Evolutionary conservation across 495 filamentous ascomycete genomes (phyloP).

Genomic region (Talaromyces borbonicus): DNA sequence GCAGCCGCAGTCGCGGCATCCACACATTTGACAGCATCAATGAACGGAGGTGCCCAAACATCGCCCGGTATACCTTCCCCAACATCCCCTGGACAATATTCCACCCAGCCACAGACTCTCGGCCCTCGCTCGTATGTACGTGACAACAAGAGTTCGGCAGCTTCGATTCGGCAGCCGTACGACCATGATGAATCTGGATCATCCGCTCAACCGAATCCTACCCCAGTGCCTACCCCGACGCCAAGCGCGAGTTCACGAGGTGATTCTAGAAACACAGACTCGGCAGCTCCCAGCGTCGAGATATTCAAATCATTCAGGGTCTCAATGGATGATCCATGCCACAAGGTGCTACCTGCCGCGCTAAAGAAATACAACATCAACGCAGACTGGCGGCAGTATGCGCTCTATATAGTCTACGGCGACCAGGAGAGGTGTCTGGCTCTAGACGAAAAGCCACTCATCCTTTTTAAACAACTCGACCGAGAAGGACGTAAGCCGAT

Average conservation of each 20-base stretch:
- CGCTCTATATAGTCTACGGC: constrained; percentile 93
- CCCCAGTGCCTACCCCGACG: constrained; percentile 23
- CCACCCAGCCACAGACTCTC: constrained; percentile 35
- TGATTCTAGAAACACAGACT: constrained; percentile 27
- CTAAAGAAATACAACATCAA: constrained; percentile 98
- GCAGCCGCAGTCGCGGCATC: constrained; percentile 62
- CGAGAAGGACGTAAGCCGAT: constrained; percentile 96
- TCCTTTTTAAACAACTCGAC: constrained; percentile 94
- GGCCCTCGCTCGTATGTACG: constrained; percentile 41
- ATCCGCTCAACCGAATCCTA: constrained; percentile 21
- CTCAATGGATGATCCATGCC: constrained; percentile 93
- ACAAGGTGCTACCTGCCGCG: constrained; percentile 92
- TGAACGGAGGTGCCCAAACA: constrained; percentile 59
- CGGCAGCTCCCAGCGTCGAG: constrained; percentile 54
- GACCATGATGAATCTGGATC: constrained; percentile 41
- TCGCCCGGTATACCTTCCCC: constrained; percentile 72
- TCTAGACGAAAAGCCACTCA: constrained; percentile 83
- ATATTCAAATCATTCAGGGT: constrained; percentile 98
- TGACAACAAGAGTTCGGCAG: constrained; percentile 19
- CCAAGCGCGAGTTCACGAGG: constrained; percentile 21
- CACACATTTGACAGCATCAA: constrained; percentile 59
- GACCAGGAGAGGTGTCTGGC: constrained; percentile 93
- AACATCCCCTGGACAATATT: constrained; percentile 61
- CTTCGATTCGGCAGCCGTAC: constrained; percentile 27
- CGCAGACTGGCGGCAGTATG: constrained; percentile 92